Conservation (phyloP, 2,329 filamentous ascomycete genomes). For the Fusarium redolens region DNA sequence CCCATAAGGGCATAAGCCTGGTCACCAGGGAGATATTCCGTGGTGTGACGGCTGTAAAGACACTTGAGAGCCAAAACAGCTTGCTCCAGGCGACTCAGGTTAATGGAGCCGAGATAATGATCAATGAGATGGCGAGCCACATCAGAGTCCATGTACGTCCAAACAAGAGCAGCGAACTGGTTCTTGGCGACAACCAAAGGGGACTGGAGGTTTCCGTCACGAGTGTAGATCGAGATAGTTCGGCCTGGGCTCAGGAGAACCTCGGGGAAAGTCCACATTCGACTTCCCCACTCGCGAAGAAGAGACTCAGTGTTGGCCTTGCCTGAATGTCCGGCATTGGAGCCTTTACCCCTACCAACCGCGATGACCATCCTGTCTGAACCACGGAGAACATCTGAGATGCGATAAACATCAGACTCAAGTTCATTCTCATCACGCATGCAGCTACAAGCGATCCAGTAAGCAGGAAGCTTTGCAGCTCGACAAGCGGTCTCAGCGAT, state of each 20-base stretch:
- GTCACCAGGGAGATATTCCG: slow-evolving; percentile 45
- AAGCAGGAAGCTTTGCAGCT: slow-evolving; percentile 40
- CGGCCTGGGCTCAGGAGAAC: slow-evolving; percentile 43
- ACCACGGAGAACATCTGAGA: slow-evolving; percentile 44
- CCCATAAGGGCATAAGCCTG: slow-evolving; percentile 53
- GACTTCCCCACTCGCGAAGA: slow-evolving; percentile 44
- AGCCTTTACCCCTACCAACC: slow-evolving; percentile 34
- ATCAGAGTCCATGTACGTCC: slow-evolving; percentile 45
- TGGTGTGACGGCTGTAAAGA: slow-evolving; percentile 45
- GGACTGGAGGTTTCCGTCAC: slow-evolving; percentile 35
- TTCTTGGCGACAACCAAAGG: slow-evolving; percentile 46
- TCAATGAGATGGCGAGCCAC: slow-evolving; percentile 49
- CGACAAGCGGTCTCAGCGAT: slow-evolving; percentile 45
- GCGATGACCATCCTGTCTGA: slow-evolving; percentile 42
- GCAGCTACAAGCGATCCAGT: slow-evolving; percentile 45
- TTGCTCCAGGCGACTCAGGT: slow-evolving; percentile 50
- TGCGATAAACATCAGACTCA: slow-evolving; percentile 43
- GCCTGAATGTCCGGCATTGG: slow-evolving; percentile 6
- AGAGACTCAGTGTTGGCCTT: slow-evolving; percentile 39
- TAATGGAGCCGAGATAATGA: slow-evolving; percentile 49
- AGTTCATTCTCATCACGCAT: slow-evolving; percentile 42
- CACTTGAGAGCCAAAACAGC: slow-evolving; percentile 47
- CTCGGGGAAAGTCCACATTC: slow-evolving; percentile 46
- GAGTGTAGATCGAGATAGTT: slow-evolving; percentile 41
- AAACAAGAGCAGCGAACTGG: slow-evolving; percentile 48